Percentiles rank a stretch among this genome's conserved stretches.
Conservation (phyloP, 2,329 filamentous ascomycete species). For the Shiraia sp. region DNA sequence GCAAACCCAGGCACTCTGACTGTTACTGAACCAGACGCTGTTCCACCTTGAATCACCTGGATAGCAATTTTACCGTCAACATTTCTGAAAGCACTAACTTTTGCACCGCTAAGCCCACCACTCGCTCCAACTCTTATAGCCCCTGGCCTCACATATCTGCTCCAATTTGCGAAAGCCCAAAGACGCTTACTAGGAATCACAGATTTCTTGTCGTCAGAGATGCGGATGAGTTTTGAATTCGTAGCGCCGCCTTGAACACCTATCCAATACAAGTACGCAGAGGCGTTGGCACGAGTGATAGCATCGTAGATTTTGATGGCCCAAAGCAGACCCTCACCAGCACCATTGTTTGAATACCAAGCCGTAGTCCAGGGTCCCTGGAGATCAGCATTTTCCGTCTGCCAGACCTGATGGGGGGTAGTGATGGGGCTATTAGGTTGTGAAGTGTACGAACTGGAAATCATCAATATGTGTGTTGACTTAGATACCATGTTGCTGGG, state of each 20-base stretch:
- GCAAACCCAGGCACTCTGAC: constrained; percentile 35
- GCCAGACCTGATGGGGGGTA: constrained; percentile 54
- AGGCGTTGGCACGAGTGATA: constrained; percentile 52
- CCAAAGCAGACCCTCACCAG: constrained; percentile 60
- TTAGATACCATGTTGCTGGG: neutral
- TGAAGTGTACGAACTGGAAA: constrained; percentile 21
- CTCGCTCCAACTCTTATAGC: constrained; percentile 42
- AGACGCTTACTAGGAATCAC: constrained; percentile 42
- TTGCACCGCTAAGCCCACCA: constrained; percentile 33
- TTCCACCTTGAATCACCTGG: constrained; percentile 43
- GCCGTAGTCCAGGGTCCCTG: constrained; percentile 44
- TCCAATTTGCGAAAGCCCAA: constrained; percentile 50
- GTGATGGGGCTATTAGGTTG: constrained; percentile 24
- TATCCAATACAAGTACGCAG: constrained; percentile 61
- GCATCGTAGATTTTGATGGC: constrained; percentile 58
- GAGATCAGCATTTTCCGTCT: constrained; percentile 57
- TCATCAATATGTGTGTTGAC: neutral
- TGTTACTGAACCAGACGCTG: constrained; percentile 11
- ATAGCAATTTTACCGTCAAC: constrained; percentile 40
- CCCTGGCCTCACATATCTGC: constrained; percentile 44
- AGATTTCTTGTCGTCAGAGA: constrained; percentile 37
- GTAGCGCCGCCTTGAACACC: constrained; percentile 48
- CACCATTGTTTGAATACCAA: constrained; percentile 54
- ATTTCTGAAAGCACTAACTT: constrained; percentile 41
- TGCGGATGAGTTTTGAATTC: constrained; percentile 42